These are phyloP conservation scores for Leccinum fuscescens DNA, from an alignment of 1,284 basidiomycete species.

Conservation along the genomic window DNA sequence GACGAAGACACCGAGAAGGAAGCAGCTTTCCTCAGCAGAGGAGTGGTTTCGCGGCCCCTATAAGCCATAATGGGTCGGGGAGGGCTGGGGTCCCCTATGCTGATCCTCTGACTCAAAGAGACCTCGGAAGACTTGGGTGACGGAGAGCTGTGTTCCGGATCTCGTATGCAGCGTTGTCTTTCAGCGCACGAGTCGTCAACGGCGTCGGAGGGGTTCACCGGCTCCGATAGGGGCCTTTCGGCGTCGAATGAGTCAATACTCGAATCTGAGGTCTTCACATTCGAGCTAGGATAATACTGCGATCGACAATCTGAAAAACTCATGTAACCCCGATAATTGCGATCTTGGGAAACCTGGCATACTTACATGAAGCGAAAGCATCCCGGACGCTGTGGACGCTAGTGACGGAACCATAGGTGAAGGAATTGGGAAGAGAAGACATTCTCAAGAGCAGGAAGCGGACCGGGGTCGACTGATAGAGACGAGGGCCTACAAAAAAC, in stretches of 20 bases:
- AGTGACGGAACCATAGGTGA: conserved; percentile 51
- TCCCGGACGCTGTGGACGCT: conserved; percentile 55
- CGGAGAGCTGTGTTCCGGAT: conserved; percentile 3
- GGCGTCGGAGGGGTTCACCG: conserved; percentile 27
- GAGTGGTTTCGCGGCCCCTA: conserved; percentile 33
- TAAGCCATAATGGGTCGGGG: neutral
- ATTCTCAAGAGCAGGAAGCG: conserved; percentile 22
- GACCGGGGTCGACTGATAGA: neutral
- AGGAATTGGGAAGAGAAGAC: conserved; percentile 44
- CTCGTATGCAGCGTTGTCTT: conserved; percentile 6
- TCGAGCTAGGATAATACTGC: conserved; percentile 61
- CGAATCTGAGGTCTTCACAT: conserved; percentile 48
- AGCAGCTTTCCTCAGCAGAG: conserved; percentile 44
- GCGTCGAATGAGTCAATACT: conserved; percentile 38
- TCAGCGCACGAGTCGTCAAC: neutral
- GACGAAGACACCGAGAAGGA: conserved; percentile 31
- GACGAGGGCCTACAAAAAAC: neutral
- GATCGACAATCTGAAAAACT: conserved; percentile 54
- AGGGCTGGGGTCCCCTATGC: conserved; percentile 19
- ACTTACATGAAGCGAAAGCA: conserved; percentile 46
- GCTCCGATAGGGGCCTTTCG: conserved; percentile 17
- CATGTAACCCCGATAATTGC: conserved; percentile 3
- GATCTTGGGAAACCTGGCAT: conserved; percentile 30
- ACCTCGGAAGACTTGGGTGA: conserved; percentile 37
- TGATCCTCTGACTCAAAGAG: conserved; percentile 46